These are phyloP conservation scores for Salix udensis DNA, from an alignment of 345 rosid genomes.

Conservation along the genomic window DNA sequence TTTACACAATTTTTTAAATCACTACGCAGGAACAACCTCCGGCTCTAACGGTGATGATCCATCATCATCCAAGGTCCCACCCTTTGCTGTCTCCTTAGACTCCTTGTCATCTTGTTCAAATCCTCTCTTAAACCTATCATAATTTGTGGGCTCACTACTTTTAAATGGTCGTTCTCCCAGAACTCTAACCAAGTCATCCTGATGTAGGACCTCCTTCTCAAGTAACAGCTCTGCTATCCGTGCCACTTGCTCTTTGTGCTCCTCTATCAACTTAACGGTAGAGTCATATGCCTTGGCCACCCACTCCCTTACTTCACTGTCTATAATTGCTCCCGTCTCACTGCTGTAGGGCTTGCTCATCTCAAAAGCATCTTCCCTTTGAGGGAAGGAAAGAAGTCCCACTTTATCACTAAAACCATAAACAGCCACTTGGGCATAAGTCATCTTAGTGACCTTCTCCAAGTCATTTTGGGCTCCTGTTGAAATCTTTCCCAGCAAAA, in stretches of 20 bases:
- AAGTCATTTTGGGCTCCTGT: slow-evolving; percentile 95
- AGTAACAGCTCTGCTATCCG: slow-evolving; percentile 78
- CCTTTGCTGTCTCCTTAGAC: slow-evolving; percentile 24
- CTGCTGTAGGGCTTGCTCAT: slow-evolving; percentile 87
- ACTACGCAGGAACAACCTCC: slow-evolving; percentile 57
- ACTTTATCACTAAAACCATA: slow-evolving; percentile 96
- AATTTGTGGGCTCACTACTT: slow-evolving; percentile 57
- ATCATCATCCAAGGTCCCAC: slow-evolving; percentile 44
- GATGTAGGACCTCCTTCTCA: slow-evolving; percentile 86
- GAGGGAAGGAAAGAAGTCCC: slow-evolving; percentile 93
- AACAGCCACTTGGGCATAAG: slow-evolving; percentile 91
- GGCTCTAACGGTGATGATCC: slow-evolving; percentile 56
- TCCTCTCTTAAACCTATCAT: slow-evolving; percentile 72
- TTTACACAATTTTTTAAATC: not conserved
- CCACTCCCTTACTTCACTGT: slow-evolving; percentile 84
- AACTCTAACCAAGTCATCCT: slow-evolving; percentile 60
- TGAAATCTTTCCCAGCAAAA: slow-evolving; percentile 79
- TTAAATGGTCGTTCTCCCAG: slow-evolving; percentile 87
- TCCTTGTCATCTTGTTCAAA: slow-evolving; percentile 47
- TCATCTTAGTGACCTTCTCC: slow-evolving; percentile 95
- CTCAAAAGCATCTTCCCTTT: slow-evolving; percentile 62
- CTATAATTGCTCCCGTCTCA: slow-evolving; percentile 83
- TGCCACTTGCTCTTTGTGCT: slow-evolving; percentile 77
- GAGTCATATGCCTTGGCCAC: slow-evolving; percentile 64
- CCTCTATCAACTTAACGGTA: slow-evolving; percentile 57